Evolutionary conservation across 768 basidiomycete species (phyloP), one percentile per base, ranked within the genome.

Genomic region (Suillus spraguei): DNA sequence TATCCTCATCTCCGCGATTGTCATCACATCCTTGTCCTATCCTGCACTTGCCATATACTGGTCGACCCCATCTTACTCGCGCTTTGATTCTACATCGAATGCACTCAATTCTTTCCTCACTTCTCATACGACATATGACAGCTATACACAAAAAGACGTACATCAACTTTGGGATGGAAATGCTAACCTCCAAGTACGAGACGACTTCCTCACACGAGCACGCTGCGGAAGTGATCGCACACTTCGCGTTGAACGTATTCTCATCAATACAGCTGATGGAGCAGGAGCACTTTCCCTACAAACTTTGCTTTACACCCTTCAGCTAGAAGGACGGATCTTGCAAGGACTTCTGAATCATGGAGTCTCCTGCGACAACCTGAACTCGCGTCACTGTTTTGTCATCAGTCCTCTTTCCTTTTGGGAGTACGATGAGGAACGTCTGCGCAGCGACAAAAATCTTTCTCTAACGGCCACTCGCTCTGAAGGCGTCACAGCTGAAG

Each of bases 21-120:
- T 95, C 66, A 95, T 95, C 72, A 91, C 93, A 61, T 90, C 90
- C 20, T 85, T 96, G 61, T 91, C 94, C 71, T 95, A 94, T 68
- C 94, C 94, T n/a, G 94, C 94, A 22, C 84, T 96, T 59, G 87
- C 91, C 58, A 83, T 92, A 63, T 94, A 95, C 73, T 87, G 87
- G 28, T 89, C 91, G 1, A 87, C 91, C 1, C 85, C 87, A 63
- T 84, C 86, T 0, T 85, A 85, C 74, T 89, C 81, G 59, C 74
- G 70, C 56, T 82, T 81, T 68, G 86, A 82, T 65, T 83, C 79
- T 76, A 76, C 82, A 20, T 80, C 82, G 35, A 80, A 79, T 55
- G 82, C 90, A n/a, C 81, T 92, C 62, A 85, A 89, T 68, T 81
- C 84, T 33, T 83, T 91, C 67, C 78, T 84, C 36, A 81, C 84